phyloP scores from a whole-genome alignment of 176 grass and related monocot genomes.

The Cenchrus purpureus region DNA sequence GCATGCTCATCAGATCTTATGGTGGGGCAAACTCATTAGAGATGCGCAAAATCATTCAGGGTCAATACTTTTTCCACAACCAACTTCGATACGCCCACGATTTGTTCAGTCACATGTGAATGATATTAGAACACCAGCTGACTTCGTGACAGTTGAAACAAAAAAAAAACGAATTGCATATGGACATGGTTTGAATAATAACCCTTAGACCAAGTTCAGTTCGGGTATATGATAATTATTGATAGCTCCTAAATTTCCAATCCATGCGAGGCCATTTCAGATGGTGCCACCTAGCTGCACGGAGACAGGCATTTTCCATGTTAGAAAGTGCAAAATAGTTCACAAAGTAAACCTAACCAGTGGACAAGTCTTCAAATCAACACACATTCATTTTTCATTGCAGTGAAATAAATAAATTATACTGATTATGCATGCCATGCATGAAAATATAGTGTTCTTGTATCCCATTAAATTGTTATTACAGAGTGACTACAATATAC shows the following conservation, averaged over 20 bases:
- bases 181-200: conserved; percentile 27
- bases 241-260: conserved; percentile 8
- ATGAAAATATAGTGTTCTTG: neutral
- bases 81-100: neutral
- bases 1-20: neutral
- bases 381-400: neutral
- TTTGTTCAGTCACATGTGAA: conserved; percentile 28
- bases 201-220: conserved; percentile 3
- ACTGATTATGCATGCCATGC: neutral
- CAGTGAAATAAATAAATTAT: neutral
- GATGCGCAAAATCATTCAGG: neutral
- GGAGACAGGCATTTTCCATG: neutral
- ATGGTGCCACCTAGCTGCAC: conserved; percentile 51
- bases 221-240: conserved; percentile 38
- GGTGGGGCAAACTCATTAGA: neutral
- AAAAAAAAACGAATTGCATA: conserved; percentile 30
- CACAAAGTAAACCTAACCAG: neutral
- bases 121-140: conserved; percentile 3
- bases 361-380: neutral
- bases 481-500: neutral
- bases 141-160: conserved; percentile 9
- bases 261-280: conserved; percentile 31
- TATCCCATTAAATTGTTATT: neutral
- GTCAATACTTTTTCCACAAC: conserved; percentile 12
- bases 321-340: conserved; percentile 19